These are phyloP conservation scores for Aegle marmelos DNA, from an alignment of 345 rosid species.

Conservation along the genomic window DNA sequence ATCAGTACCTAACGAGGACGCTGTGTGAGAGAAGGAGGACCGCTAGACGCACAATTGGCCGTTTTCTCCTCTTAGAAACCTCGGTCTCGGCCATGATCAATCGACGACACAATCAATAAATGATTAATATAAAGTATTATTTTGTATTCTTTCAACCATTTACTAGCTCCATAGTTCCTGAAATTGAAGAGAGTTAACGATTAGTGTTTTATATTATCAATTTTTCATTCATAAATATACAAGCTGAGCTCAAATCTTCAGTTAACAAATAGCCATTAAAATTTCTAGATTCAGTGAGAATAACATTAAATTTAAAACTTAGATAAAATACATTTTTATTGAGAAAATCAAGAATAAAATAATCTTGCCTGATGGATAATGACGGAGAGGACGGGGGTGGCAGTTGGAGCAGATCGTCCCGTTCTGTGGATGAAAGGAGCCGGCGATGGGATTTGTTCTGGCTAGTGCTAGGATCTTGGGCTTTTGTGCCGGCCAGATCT, in stretches of 20 bases:
- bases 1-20: constrained; percentile 56
- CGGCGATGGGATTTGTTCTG: neutral
- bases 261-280: neutral
- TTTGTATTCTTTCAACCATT: neutral
- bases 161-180: neutral
- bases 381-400: neutral
- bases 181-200: neutral
- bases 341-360: neutral
- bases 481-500: neutral
- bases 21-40: constrained; percentile 76
- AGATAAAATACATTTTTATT: too few species aligned
- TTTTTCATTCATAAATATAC: neutral
- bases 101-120: neutral
- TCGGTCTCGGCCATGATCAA: constrained; percentile 17
- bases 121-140: neutral
- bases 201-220: neutral
- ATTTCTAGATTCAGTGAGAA: too few species aligned
- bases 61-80: constrained; percentile 38
- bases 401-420: neutral
- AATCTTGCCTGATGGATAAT: neutral
- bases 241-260: neutral
- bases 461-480: neutral
- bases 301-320: neutral
- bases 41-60: constrained; percentile 85
- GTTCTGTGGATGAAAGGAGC: neutral